phyloP scores from a whole-genome alignment of 805 yeast species.

The Metschnikowia kofuensis region DNA sequence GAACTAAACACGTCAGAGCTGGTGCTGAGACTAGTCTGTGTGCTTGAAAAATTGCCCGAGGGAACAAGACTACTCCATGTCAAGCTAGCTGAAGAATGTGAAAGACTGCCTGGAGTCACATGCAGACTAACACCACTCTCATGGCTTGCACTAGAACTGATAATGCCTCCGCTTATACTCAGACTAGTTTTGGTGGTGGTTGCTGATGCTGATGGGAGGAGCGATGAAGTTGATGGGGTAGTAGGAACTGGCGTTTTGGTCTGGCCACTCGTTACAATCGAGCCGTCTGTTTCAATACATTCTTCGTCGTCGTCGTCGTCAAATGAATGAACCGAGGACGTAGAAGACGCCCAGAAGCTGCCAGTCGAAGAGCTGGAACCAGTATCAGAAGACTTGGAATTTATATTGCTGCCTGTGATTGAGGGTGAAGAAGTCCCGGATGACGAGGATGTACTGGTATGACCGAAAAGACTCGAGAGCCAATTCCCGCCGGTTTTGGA shows the following conservation, averaged over 20 bases:
- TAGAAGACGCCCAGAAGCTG: neutral
- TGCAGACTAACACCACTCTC: too few relatives aligned
- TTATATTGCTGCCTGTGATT: too few relatives aligned
- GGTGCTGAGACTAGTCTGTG: too few relatives aligned
- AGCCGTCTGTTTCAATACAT: neutral
- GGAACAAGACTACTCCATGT: too few relatives aligned
- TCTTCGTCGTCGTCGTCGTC: neutral
- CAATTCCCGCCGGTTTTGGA: neutral
- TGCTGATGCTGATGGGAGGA: neutral
- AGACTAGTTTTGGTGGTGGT: neutral
- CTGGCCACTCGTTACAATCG: neutral
- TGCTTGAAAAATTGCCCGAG: too few relatives aligned
- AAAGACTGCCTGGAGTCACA: too few relatives aligned
- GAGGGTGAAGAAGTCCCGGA: neutral
- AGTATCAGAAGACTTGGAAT: neutral
- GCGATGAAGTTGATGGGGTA: conserved; percentile 9
- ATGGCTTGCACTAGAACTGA: too few relatives aligned
- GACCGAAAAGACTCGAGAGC: neutral
- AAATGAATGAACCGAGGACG: neutral
- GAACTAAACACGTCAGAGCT: too few relatives aligned
- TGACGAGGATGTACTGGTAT: neutral
- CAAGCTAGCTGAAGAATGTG: too few relatives aligned
- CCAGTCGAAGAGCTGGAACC: neutral
- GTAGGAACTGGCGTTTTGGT: neutral
- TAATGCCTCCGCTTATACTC: too few relatives aligned